Conservation (phyloP, 1,139 yeast species). For the Blastobotrys serpentis region DNA sequence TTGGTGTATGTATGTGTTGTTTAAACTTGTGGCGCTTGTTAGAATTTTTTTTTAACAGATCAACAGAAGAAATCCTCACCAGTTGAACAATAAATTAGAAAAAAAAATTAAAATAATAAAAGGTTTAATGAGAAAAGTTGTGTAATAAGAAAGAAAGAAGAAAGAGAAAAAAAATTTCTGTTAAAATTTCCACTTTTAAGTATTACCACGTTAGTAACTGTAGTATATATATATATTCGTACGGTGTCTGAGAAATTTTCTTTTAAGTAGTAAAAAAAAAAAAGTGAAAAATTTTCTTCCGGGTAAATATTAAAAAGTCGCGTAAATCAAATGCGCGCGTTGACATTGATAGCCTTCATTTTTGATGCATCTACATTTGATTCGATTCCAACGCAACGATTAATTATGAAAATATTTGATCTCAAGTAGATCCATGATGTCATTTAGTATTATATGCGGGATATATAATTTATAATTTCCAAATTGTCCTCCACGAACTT, state of each 20-base stretch:
- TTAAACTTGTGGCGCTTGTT: conserved; percentile 10
- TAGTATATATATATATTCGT: too few relatives aligned
- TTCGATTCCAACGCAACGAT: neutral
- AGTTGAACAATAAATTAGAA: conserved; percentile 9
- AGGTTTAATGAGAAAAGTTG: conserved; percentile 2
- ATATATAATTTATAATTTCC: too few relatives aligned
- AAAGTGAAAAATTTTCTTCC: conserved; percentile 9
- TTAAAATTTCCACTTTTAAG: neutral
- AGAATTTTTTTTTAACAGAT: conserved; percentile 1
- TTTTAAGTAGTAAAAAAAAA: conserved; percentile 7
- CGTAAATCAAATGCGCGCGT: neutral
- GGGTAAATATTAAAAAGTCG: neutral
- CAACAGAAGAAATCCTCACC: conserved; percentile 9
- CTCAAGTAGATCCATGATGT: too few relatives aligned
- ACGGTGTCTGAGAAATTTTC: neutral
- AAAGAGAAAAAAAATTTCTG: conserved; percentile 8
- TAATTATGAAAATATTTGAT: too few relatives aligned
- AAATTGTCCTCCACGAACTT: too few relatives aligned
- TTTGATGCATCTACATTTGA: neutral
- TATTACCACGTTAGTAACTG: neutral
- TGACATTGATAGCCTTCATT: neutral
- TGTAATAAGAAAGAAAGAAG: conserved; percentile 7
- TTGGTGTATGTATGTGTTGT: conserved; percentile 19
- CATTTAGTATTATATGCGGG: too few relatives aligned
- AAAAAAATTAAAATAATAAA: conserved; percentile 6